Conservation (phyloP, 371 early-diverging fungal species). For the Vairimorpha apis region DNA sequence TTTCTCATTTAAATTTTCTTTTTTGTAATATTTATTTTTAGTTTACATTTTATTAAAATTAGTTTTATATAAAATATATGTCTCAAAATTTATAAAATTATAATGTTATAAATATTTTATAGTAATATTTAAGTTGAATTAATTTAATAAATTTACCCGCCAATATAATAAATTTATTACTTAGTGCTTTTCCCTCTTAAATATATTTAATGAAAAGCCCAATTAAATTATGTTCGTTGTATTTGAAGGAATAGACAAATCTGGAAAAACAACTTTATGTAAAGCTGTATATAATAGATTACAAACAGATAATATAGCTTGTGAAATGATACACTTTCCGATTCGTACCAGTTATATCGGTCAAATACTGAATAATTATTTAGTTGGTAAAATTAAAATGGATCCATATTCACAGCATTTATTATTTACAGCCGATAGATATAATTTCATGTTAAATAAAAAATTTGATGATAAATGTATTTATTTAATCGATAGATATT, state of each 20-base stretch:
- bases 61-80: no score
- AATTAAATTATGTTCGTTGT: slow-evolving; percentile 56
- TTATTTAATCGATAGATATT: slow-evolving; percentile 87
- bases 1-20: no score
- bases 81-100: no score
- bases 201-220: no score
- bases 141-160: no score
- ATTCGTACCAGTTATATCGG: slow-evolving; percentile 85
- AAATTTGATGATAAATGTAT: slow-evolving; percentile 50
- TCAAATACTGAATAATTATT: slow-evolving; percentile 75
- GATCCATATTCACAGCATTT: slow-evolving; percentile 80
- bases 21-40: no score
- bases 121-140: no score
- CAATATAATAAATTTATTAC: no score
- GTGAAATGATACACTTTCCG: slow-evolving; percentile 54
- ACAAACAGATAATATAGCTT: slow-evolving; percentile 64
- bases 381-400: slow-evolving; percentile 68
- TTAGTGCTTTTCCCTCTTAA: no score
- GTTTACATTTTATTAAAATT: no score
- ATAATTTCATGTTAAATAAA: slow-evolving; percentile 68
- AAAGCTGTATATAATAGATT: slow-evolving; percentile 67
- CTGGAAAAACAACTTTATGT: slow-evolving; percentile 86
- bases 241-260: slow-evolving; percentile 83
- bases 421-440: slow-evolving; percentile 86
- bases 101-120: no score